phyloP scores from a whole-genome alignment of 2,329 filamentous ascomycete genomes.

The Tolypocladium nubicola region DNA sequence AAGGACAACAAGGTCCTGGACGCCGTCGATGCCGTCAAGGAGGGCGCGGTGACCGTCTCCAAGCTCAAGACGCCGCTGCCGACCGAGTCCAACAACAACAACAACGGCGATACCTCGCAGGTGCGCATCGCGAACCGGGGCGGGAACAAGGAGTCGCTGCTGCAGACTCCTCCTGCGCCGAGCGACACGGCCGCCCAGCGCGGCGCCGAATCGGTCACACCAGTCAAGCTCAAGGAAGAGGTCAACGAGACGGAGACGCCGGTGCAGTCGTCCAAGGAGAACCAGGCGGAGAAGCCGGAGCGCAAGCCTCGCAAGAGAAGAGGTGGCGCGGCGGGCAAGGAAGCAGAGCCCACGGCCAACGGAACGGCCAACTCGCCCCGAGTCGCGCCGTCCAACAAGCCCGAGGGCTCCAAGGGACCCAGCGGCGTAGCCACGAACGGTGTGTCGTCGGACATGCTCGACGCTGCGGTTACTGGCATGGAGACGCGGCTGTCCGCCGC shows the following conservation, averaged over 20 bases:
- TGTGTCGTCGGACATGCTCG: conserved; percentile 36
- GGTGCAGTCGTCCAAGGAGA: conserved; percentile 25
- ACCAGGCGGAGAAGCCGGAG: conserved; percentile 47
- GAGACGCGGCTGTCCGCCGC: conserved; percentile 39
- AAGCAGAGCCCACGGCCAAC: conserved; percentile 34
- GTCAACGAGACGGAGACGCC: conserved; percentile 37
- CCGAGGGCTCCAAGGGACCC: conserved; percentile 19
- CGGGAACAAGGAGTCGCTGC: conserved; percentile 24
- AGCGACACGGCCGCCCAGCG: conserved; percentile 16
- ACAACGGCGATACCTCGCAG: conserved; percentile 24
- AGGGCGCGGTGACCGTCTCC: conserved; percentile 63
- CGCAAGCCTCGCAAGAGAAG: conserved; percentile 60
- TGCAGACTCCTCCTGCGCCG: conserved; percentile 13
- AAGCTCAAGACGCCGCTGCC: conserved; percentile 50
- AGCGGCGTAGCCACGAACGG: conserved; percentile 11
- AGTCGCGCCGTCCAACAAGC: conserved; percentile 17
- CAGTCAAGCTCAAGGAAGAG: conserved; percentile 30
- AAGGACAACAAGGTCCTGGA: conserved; percentile 79
- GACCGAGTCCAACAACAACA: conserved; percentile 19
- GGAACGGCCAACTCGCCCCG: conserved; percentile 24
- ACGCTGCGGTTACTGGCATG: conserved; percentile 42
- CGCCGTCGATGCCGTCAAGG: conserved; percentile 63
- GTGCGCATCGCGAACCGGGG: conserved; percentile 23
- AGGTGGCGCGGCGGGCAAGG: conserved; percentile 31
- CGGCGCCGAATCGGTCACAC: conserved; percentile 20